Percentiles rank a stretch among this genome's conserved stretches.
Evolutionary conservation across 345 rosid species (phyloP).

Genomic region (Ceriops zippeliana): DNA sequence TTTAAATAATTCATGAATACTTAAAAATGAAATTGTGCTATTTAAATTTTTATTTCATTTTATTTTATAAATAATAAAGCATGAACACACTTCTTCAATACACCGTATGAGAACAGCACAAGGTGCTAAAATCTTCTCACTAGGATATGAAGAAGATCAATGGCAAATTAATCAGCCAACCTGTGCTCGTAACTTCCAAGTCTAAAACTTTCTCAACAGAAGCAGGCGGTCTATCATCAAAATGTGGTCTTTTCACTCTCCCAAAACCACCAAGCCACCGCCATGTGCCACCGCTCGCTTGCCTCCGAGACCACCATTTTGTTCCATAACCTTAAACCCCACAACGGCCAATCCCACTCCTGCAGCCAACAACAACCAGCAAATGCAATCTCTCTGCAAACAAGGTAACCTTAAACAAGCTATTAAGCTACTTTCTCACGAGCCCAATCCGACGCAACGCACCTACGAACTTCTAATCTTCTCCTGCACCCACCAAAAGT

Average conservation of each 20-base stretch:
- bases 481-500: constrained; percentile 52
- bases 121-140: too few relatives aligned
- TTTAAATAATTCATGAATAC: too few relatives aligned
- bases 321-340: constrained; percentile 37
- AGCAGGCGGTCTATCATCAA: neutral
- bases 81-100: too few relatives aligned
- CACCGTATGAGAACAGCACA: too few relatives aligned
- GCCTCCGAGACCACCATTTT: constrained; percentile 27
- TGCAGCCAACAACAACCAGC: constrained; percentile 36
- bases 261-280: constrained; percentile 38
- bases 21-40: too few relatives aligned
- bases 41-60: too few relatives aligned
- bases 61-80: too few relatives aligned
- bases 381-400: constrained; percentile 63
- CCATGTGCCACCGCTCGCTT: constrained; percentile 16
- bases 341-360: constrained; percentile 17
- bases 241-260: constrained; percentile 59
- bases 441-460: constrained; percentile 64
- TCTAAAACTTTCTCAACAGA: neutral
- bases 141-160: too few relatives aligned
- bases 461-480: constrained; percentile 82
- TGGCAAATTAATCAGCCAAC: too few relatives aligned
- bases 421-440: constrained; percentile 51
- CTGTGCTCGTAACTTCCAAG: neutral
- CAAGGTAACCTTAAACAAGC: constrained; percentile 75